A percentile compares a stretch with the other conserved stretches of the same genome.
Evolutionary conservation across 768 basidiomycete species (phyloP).

Genomic region (Arthromyces matolae): DNA sequence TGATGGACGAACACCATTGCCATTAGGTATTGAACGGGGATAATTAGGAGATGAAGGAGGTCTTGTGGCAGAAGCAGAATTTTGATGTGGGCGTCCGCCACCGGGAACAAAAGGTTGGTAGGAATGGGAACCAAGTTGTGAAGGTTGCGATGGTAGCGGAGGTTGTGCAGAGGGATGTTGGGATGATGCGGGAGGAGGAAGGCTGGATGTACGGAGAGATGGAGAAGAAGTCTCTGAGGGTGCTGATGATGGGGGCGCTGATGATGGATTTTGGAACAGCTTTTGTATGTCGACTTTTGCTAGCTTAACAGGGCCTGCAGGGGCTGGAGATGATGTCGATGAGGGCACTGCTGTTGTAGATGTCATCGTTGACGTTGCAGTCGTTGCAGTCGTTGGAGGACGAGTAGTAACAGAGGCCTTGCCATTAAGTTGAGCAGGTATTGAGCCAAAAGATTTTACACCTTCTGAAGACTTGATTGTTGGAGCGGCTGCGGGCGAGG

Average conservation of each 20-base stretch:
- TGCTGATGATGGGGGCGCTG: conserved; percentile 45
- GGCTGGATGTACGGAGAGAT: conserved; percentile 47
- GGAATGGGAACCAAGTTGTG: conserved; percentile 40
- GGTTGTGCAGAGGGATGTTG: conserved; percentile 30
- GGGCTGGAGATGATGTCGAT: conserved; percentile 27
- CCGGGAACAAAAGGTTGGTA: conserved; percentile 48
- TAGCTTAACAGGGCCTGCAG: too few relatives aligned
- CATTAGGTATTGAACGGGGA: conserved; percentile 59
- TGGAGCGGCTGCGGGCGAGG: conserved; percentile 71
- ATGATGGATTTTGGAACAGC: conserved; percentile 56
- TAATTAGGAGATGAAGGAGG: conserved; percentile 67
- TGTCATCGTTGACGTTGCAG: too few relatives aligned
- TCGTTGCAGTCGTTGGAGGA: too few relatives aligned
- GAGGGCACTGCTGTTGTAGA: conserved; percentile 34
- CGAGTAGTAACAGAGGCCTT: conserved; percentile 49
- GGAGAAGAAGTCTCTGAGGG: conserved; percentile 57
- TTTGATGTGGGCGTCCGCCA: conserved; percentile 41
- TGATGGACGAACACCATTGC: conserved; percentile 51
- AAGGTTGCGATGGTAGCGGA: conserved; percentile 36
- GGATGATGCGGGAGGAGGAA: conserved; percentile 46
- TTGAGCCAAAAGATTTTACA: conserved; percentile 81
- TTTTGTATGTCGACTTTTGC: conserved; percentile 54
- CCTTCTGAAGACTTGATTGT: conserved; percentile 63
- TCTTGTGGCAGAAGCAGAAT: conserved; percentile 43
- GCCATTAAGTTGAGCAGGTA: conserved; percentile 67